These are phyloP conservation scores for Mycena albidolilacea DNA, from an alignment of 768 basidiomycete species.

Conservation along the genomic window DNA sequence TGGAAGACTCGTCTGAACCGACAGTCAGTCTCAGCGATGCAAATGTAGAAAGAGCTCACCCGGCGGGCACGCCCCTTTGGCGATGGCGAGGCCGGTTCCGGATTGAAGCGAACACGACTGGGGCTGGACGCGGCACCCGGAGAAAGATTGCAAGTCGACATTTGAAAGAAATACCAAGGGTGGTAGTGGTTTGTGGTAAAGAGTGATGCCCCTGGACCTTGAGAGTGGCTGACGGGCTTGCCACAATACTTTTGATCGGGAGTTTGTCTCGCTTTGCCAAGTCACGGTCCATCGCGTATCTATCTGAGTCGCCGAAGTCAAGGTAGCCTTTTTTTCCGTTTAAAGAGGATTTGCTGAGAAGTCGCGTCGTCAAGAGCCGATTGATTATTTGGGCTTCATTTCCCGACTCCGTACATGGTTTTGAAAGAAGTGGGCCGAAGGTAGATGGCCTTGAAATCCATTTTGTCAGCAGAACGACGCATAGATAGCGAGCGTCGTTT, in stretches of 20 bases:
- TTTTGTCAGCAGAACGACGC: too few relatives aligned
- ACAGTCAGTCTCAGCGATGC: constrained; percentile 10
- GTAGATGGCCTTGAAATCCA: too few relatives aligned
- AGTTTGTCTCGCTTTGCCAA: neutral
- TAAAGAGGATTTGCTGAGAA: too few relatives aligned
- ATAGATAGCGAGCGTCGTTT: neutral
- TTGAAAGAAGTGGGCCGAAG: too few relatives aligned
- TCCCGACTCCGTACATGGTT: too few relatives aligned
- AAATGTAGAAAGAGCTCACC: constrained; percentile 4
- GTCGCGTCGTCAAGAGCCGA: too few relatives aligned
- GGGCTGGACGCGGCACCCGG: constrained; percentile 27
- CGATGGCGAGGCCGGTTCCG: constrained; percentile 23
- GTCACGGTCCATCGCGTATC: too few relatives aligned
- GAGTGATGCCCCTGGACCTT: neutral
- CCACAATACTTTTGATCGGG: neutral
- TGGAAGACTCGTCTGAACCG: constrained; percentile 43
- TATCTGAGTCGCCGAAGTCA: too few relatives aligned
- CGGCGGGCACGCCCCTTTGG: constrained; percentile 32
- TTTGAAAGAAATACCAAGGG: constrained; percentile 11
- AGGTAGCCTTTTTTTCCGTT: too few relatives aligned
- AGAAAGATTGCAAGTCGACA: constrained; percentile 26
- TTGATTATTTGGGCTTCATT: too few relatives aligned
- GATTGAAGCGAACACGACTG: constrained; percentile 33
- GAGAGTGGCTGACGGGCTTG: constrained; percentile 31
- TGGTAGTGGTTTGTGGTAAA: constrained; percentile 13